phyloP scores from a whole-genome alignment of 2,329 filamentous ascomycete genomes.

The Trichoderma brevicompactum region DNA sequence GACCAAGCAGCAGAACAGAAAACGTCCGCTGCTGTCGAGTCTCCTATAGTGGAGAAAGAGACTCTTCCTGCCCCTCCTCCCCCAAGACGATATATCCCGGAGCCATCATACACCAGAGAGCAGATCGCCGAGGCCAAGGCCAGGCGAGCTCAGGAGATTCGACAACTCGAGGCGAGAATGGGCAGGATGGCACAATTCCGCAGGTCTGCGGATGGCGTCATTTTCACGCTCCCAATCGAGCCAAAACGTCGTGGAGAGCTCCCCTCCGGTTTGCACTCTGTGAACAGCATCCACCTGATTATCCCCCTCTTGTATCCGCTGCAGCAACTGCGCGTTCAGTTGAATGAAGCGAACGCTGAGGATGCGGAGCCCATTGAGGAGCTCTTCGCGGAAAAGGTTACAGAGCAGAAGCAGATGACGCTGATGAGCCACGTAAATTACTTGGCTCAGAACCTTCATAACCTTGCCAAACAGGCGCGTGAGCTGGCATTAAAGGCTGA shows the following conservation, averaged over 20 bases:
- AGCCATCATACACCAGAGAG: conserved; percentile 59
- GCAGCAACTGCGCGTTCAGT: conserved; percentile 65
- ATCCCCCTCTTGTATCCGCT: conserved; percentile 75
- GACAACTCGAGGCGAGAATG: conserved; percentile 77
- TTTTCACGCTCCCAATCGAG: conserved; percentile 72
- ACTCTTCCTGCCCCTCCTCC: conserved; percentile 31
- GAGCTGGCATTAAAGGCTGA: conserved; percentile 31
- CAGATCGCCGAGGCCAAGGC: conserved; percentile 66
- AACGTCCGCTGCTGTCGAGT: conserved; percentile 19
- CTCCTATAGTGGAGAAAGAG: conserved; percentile 17
- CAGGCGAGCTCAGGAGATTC: conserved; percentile 66
- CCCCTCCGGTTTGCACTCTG: conserved; percentile 61
- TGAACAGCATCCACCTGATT: conserved; percentile 69
- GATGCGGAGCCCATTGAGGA: conserved; percentile 68
- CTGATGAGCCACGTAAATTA: conserved; percentile 78
- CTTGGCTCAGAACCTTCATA: conserved; percentile 70
- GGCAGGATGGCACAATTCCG: conserved; percentile 68
- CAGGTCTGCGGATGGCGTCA: conserved; percentile 69
- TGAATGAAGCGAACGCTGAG: conserved; percentile 64
- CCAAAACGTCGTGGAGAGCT: conserved; percentile 65
- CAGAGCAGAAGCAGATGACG: conserved; percentile 61
- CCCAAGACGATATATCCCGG: conserved; percentile 44
- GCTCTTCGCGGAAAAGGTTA: conserved; percentile 64
- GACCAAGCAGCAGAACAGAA: conserved; percentile 34
- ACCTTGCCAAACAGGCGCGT: conserved; percentile 62